Conservation (phyloP, 352 stramenopile genomes). For the Globisporangium acanthophoron region DNA sequence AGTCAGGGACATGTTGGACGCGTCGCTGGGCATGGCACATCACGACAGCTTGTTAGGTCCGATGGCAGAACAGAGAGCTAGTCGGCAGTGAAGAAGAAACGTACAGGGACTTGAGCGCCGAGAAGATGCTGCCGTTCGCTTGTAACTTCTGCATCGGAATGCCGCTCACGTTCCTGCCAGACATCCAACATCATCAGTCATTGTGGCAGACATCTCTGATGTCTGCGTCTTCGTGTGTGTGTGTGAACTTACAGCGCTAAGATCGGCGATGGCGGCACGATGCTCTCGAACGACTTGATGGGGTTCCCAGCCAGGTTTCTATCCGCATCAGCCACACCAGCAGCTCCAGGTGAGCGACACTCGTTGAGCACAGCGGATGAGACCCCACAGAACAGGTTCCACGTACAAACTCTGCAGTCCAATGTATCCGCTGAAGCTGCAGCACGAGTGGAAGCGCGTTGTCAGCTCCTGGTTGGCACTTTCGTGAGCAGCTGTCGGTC, state of each 20-base stretch:
- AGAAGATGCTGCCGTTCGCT: neutral
- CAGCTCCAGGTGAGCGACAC: neutral
- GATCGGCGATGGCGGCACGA: constrained; percentile 3
- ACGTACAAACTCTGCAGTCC: neutral
- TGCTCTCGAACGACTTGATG: constrained; percentile 7
- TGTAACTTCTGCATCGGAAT: constrained; percentile 1
- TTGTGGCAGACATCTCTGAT: neutral
- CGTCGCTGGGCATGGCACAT: constrained; percentile 1
- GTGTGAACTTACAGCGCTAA: constrained; percentile 3
- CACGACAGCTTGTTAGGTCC: neutral
- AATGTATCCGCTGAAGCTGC: neutral
- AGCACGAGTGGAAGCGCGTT: neutral
- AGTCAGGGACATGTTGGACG: constrained; percentile 11
- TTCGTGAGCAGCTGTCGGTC: neutral
- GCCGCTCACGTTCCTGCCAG: constrained; percentile 6
- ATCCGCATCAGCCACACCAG: neutral
- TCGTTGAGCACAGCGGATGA: neutral
- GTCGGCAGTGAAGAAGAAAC: neutral
- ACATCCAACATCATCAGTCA: neutral
- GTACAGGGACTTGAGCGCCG: constrained; percentile 7
- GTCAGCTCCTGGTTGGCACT: neutral
- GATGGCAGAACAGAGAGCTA: neutral
- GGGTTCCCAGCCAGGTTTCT: constrained; percentile 11
- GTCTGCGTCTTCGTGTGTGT: no score
- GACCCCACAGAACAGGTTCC: neutral